Base-by-base conservation (phyloP, 2,329 filamentous ascomycete genomes). In the Basipetospora chlamydospora region DNA sequence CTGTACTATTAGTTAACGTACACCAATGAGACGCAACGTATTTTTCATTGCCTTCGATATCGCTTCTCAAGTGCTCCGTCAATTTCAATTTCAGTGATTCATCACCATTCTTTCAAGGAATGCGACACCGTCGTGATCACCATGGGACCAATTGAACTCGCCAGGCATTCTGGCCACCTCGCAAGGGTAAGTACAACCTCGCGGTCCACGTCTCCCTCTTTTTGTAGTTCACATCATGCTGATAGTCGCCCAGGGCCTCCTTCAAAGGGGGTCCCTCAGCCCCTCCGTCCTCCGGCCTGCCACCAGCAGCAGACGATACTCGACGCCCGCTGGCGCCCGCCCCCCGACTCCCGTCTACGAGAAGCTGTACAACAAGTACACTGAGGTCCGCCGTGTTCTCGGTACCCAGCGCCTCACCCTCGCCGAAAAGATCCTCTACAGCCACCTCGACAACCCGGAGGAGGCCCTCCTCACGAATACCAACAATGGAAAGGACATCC, bases 381-480 rank as follows among this genome's bases (percentile, higher is more conserved):
- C 77, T 52, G 77, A 98, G 59, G 90, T 98, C 50, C 83, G 90
- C 55, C 61, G 68, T 52, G 79, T 90, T 54, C 74, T 98, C 48
- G 20, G 74, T 78, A 93, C 94, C 68, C 80, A 84, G 50, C 90
- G 90, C 49, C 76, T 98, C 52, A 90, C 86, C 50, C 94, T 80
- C 60, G 84, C 87, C 58, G 90, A 98, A 75, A 98, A 98, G 77
- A 87, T 98, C 54, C 74, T 96, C 51, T 98, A 98, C 73, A 95
- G 88, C 44, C 90, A 98, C 64, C 70, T 98, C 59, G 90, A 96
- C 65, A 85, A 98, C 60, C 90, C 90, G 6, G 87, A 94, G 59
- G 86, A 93, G 56, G 87, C 85, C 26, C 73, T 98, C 37, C 67
- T 94, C 42, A 75, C 73, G 37, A 75, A 77, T 51, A 95, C 87